These are phyloP conservation scores for Cryomyces minteri DNA, from an alignment of 495 filamentous ascomycete species.

Conservation along the genomic window DNA sequence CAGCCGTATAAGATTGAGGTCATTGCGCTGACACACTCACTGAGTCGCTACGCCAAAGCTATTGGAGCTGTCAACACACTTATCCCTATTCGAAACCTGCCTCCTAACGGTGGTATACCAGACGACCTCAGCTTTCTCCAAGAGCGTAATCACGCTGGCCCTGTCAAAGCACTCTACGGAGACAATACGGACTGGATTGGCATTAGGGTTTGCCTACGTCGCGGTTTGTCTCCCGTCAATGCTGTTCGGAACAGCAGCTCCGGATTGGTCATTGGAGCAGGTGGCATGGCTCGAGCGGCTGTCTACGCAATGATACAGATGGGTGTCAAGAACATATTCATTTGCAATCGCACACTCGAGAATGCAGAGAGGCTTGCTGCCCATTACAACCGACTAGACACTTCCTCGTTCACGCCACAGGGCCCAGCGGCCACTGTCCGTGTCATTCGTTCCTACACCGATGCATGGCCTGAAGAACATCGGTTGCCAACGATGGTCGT, in stretches of 20 bases:
- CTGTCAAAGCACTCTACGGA: conserved; percentile 51
- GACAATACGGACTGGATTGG: conserved; percentile 80
- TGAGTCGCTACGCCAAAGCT: conserved; percentile 57
- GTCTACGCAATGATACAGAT: conserved; percentile 64
- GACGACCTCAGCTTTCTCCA: conserved; percentile 43
- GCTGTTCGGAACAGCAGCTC: conserved; percentile 52
- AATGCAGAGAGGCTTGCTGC: conserved; percentile 46
- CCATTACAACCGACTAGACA: conserved; percentile 40
- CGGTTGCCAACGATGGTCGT: conserved; percentile 57
- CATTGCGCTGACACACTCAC: conserved; percentile 44
- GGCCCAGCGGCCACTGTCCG: conserved; percentile 9
- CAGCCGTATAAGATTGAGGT: conserved; percentile 63
- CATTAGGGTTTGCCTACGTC: conserved; percentile 47
- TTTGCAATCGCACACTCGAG: conserved; percentile 48
- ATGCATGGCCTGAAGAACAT: conserved; percentile 45
- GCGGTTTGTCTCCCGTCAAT: conserved; percentile 64
- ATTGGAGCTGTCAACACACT: conserved; percentile 74
- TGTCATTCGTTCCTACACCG: conserved; percentile 36
- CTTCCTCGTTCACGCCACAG: not conserved
- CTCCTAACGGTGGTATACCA: conserved; percentile 39
- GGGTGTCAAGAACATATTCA: conserved; percentile 62
- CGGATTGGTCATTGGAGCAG: conserved; percentile 58
- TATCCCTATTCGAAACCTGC: conserved; percentile 46
- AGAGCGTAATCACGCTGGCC: conserved; percentile 45
- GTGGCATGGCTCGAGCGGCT: conserved; percentile 61